phyloP scores from a whole-genome alignment of 1,284 basidiomycete genomes.

The Tetrapyrgos nigripes region DNA sequence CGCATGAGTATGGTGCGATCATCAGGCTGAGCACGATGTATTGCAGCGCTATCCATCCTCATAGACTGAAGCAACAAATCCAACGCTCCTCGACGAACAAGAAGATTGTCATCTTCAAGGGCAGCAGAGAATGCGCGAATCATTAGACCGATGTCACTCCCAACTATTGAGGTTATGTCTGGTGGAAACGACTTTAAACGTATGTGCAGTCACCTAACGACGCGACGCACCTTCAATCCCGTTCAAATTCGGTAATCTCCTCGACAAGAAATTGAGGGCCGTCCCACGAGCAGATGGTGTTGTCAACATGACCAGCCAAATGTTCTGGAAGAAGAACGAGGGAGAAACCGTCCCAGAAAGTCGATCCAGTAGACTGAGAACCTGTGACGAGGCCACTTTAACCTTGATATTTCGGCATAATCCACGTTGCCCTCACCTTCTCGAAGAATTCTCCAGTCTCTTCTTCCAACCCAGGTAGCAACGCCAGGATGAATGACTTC shows the following conservation, averaged over 20 bases:
- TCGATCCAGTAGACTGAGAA: slow-evolving; percentile 83
- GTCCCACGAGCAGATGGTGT: slow-evolving; percentile 88
- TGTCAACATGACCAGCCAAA: slow-evolving; percentile 94
- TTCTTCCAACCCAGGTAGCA: slow-evolving; percentile 95
- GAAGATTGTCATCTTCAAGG: slow-evolving; percentile 88
- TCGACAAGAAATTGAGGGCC: slow-evolving; percentile 86
- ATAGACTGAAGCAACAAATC: slow-evolving; percentile 84
- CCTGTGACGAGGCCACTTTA: slow-evolving; percentile 48
- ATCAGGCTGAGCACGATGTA: slow-evolving; percentile 68
- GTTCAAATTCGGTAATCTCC: slow-evolving; percentile 75
- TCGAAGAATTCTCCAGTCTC: slow-evolving; percentile 98
- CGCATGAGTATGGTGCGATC: slow-evolving; percentile 83
- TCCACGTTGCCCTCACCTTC: slow-evolving; percentile 58
- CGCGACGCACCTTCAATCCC: slow-evolving; percentile 66
- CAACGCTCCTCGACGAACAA: slow-evolving; percentile 83
- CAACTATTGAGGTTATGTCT: slow-evolving; percentile 82
- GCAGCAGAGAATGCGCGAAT: slow-evolving; percentile 90
- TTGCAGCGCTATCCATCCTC: slow-evolving; percentile 72
- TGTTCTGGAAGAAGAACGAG: slow-evolving; percentile 93
- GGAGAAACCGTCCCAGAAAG: slow-evolving; percentile 84
- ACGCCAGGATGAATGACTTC: slow-evolving; percentile 92
- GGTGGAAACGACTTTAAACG: slow-evolving; percentile 1
- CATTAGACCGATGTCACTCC: slow-evolving; percentile 90
- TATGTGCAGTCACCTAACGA: neutral
- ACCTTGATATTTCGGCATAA: neutral